These are phyloP conservation scores for Sugiyamaella neomexicana DNA, from an alignment of 1,139 yeast species.

Conservation along the genomic window DNA sequence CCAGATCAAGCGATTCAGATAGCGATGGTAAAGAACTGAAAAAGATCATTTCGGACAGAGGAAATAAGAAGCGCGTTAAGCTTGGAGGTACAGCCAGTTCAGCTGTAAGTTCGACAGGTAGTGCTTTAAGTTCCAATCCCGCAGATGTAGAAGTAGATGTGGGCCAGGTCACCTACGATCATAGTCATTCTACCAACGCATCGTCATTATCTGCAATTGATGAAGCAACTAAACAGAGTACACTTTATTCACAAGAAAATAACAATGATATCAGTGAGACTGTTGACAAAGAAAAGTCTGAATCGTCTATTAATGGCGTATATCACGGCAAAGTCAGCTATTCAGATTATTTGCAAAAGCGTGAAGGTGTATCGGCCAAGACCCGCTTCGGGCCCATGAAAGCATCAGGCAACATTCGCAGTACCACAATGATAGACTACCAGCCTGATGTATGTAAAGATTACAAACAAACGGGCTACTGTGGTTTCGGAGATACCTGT, in stretches of 20 bases:
- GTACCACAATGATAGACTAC: slow-evolving; percentile 81
- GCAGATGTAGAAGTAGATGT: slow-evolving; percentile 19
- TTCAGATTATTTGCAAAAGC: slow-evolving; percentile 34
- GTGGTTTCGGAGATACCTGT: slow-evolving; percentile 99
- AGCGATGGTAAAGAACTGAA: background rate
- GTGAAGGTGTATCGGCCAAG: slow-evolving; percentile 20
- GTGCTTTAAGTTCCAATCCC: background rate
- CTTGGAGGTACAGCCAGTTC: background rate
- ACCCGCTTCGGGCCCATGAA: slow-evolving; percentile 32
- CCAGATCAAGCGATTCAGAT: background rate
- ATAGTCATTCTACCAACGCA: slow-evolving; percentile 17
- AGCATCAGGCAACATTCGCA: slow-evolving; percentile 54
- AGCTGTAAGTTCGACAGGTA: no score
- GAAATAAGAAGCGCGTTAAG: slow-evolving; percentile 1
- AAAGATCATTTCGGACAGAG: background rate
- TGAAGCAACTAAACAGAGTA: slow-evolving; percentile 43
- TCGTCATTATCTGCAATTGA: slow-evolving; percentile 30
- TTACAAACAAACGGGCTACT: slow-evolving; percentile 85
- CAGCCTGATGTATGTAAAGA: slow-evolving; percentile 97
- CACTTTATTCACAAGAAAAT: slow-evolving; percentile 26
- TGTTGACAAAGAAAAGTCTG: background rate
- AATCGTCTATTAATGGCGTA: slow-evolving; percentile 30
- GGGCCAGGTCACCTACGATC: slow-evolving; percentile 26
- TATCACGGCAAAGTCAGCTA: slow-evolving; percentile 42
- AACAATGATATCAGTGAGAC: background rate